Conservation (phyloP, 148 eudicot genomes). For the Dianthus caryophyllus region DNA sequence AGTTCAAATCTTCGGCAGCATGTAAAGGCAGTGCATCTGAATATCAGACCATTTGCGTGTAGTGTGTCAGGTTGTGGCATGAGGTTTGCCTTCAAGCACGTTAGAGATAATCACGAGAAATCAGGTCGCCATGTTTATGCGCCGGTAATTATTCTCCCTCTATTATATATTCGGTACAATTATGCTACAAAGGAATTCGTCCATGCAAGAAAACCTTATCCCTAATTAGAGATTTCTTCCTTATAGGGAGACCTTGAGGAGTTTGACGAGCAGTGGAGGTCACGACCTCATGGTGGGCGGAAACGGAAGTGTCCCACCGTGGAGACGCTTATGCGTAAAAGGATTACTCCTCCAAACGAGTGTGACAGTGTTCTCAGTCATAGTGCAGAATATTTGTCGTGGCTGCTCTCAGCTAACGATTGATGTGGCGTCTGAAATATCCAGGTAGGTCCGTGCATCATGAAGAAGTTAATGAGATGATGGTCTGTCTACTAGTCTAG, state of each 20-base stretch:
- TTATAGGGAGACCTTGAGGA: conserved; percentile 42
- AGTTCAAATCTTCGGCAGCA: conserved; percentile 82
- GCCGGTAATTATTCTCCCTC: conserved; percentile 30
- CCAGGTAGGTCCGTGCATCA: too few species aligned
- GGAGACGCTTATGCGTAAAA: conserved; percentile 38
- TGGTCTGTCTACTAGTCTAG: too few species aligned
- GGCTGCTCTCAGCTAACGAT: conserved; percentile 36
- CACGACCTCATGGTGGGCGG: conserved; percentile 35
- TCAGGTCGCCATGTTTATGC: conserved; percentile 56
- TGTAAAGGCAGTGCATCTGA: conserved; percentile 68
- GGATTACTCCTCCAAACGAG: conserved; percentile 28
- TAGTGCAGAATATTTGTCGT: conserved; percentile 27
- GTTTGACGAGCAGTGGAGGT: conserved; percentile 34
- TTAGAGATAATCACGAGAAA: conserved; percentile 84
- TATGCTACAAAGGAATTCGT: too few species aligned
- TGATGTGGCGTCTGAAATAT: neutral
- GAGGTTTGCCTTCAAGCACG: conserved; percentile 88
- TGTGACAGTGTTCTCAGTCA: conserved; percentile 13
- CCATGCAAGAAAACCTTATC: neutral
- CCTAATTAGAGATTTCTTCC: neutral
- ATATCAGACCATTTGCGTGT: conserved; percentile 52
- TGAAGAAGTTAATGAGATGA: too few species aligned
- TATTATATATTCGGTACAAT: neutral
- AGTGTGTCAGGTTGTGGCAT: conserved; percentile 64
- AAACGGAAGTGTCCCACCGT: conserved; percentile 30